phyloP scores from a whole-genome alignment of 768 basidiomycete species.

The Mycena galopus region DNA sequence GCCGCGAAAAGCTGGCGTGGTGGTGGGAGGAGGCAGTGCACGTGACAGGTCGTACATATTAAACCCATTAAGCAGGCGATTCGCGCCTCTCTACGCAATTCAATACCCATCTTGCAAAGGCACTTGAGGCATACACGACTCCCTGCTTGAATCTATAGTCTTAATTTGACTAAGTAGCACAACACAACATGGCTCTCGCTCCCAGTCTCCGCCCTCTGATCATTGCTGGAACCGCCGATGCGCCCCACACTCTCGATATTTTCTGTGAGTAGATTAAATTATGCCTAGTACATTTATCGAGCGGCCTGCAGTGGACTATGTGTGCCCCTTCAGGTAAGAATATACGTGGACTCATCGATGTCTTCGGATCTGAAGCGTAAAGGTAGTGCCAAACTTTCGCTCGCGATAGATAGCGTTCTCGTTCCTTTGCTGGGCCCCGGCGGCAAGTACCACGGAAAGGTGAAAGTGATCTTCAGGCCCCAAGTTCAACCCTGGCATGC shows the following conservation, averaged over 20 bases:
- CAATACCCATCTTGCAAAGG: too few relatives aligned
- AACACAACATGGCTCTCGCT: slow-evolving; percentile 78
- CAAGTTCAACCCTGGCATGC: slow-evolving; percentile 88
- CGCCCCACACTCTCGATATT: slow-evolving; percentile 85
- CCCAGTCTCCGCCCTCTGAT: slow-evolving; percentile 77
- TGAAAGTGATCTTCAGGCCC: slow-evolving; percentile 78
- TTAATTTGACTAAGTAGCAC: neutral
- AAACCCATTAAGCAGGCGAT: too few relatives aligned
- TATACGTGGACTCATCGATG: neutral
- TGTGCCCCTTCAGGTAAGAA: slow-evolving; percentile 82
- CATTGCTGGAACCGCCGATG: slow-evolving; percentile 67
- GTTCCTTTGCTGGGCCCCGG: slow-evolving; percentile 69
- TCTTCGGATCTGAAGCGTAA: neutral
- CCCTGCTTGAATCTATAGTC: neutral
- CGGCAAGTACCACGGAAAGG: slow-evolving; percentile 78
- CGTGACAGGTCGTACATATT: too few relatives aligned
- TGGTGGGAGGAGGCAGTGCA: neutral
- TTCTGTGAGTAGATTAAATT: slow-evolving; percentile 65
- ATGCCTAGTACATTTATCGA: neutral
- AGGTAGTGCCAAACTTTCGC: slow-evolving; percentile 70
- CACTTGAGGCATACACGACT: too few relatives aligned
- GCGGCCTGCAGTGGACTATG: slow-evolving; percentile 77
- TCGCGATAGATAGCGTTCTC: slow-evolving; percentile 70
- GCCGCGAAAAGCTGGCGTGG: slow-evolving; percentile 7
- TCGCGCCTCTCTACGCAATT: too few relatives aligned